Evolutionary conservation across 2,329 filamentous ascomycete genomes (phyloP), one percentile per base, ranked within the genome.

Genomic region (Colletotrichum salicis): DNA sequence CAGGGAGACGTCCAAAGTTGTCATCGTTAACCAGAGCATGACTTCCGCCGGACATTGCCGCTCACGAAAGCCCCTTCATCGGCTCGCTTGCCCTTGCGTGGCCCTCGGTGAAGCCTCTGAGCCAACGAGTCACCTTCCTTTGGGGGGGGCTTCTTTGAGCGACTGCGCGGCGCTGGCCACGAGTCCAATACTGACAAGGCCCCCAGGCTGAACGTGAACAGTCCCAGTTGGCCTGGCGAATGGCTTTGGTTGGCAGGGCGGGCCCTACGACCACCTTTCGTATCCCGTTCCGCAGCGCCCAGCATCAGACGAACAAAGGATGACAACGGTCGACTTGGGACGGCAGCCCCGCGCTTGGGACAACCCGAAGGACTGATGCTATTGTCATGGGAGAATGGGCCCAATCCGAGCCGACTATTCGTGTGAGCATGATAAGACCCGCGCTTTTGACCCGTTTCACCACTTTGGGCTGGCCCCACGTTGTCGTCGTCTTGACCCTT

Each of bases 281-380:
- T 69, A 60, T 51, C 19, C 29, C n/a, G 27, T 45, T 33, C 61
- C 15, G 51, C 61, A 31, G 51, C 51, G 33, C 31, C 15, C 59
- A 72, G 54, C 59, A 64, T 69, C 65, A 56, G 65, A 72, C 56
- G 60, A 71, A 71, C 59, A 68, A 69, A 64, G 54, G 29, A 58
- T 55, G 69, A 54, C 58, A 59, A 35, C 57, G 22, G 45, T 24
- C 35, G 37, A 71, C n/a, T 64, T 71, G 45, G 59, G 65, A 71
- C 33, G 69, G 41, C 58, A 63, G 65, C 65, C 55, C 48, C 27
- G 55, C 70, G 70, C 48, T 72, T 55, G 31, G 69, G 41, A n/a
- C 69, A 68, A 59, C n/a, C 31, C 29, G 54, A 27, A 22, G 29
- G 57, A 59, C 37, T 55, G 64, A 68, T 72, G 59, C 59, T 48